These are phyloP conservation scores for Trebouxia sp. DNA, from an alignment of 139 green algal species.

Conservation along the genomic window DNA sequence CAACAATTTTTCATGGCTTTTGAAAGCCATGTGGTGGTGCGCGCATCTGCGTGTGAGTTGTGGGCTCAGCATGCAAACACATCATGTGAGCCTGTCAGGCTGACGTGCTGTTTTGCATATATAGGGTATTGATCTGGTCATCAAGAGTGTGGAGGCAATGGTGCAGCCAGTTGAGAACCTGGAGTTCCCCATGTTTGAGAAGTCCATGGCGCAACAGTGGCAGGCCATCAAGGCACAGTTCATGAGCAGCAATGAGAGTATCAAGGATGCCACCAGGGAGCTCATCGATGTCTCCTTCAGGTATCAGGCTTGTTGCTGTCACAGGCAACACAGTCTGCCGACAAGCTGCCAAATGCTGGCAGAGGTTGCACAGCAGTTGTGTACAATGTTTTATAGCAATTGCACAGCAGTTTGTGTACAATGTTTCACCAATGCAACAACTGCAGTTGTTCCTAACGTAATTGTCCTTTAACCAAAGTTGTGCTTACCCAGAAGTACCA, in stretches of 20 bases:
- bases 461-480: background rate
- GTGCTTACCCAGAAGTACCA: too few species aligned
- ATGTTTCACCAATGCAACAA: too few species aligned
- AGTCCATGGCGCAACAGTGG: slow-evolving; percentile 63
- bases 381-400: too few species aligned
- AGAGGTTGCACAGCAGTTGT: too few species aligned
- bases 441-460: too few species aligned
- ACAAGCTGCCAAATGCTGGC: too few species aligned
- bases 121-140: slow-evolving; percentile 43
- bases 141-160: slow-evolving; percentile 78
- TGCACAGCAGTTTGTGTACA: too few species aligned
- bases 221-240: slow-evolving; percentile 66
- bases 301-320: background rate
- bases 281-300: slow-evolving; percentile 95
- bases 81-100: too few species aligned
- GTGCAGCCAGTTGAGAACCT: slow-evolving; percentile 68
- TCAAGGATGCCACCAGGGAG: slow-evolving; percentile 55
- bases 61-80: too few species aligned
- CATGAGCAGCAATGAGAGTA: slow-evolving; percentile 71
- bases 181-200: slow-evolving; percentile 78
- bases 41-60: too few species aligned
- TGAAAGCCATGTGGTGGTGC: too few species aligned
- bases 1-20: background rate
- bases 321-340: background rate
- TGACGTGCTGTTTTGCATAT: too few species aligned